phyloP scores from a whole-genome alignment of 1,284 basidiomycete genomes.

The Ceratobasidium sp. region DNA sequence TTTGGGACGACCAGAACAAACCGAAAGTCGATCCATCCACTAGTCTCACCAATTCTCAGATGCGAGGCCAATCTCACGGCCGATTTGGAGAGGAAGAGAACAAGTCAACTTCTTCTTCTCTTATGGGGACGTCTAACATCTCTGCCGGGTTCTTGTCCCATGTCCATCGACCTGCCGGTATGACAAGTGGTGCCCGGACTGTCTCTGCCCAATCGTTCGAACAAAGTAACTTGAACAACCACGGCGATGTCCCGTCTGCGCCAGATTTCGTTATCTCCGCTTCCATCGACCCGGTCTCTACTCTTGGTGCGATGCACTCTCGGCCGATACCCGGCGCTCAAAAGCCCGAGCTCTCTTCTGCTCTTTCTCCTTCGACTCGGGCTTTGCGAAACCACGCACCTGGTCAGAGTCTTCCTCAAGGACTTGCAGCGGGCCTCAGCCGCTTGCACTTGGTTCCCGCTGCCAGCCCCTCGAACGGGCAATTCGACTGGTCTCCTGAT shows the following conservation, averaged over 20 bases:
- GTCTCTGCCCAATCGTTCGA: conserved; percentile 36
- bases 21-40: conserved; percentile 17
- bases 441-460: conserved; percentile 71
- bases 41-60: conserved; percentile 14
- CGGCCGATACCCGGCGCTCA: conserved; percentile 36
- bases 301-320: conserved; percentile 36
- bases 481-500: conserved; percentile 43
- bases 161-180: conserved; percentile 19
- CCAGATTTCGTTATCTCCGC: conserved; percentile 36
- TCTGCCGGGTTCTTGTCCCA: conserved; percentile 35
- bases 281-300: conserved; percentile 35
- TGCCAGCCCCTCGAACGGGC: conserved; percentile 61
- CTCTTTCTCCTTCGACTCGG: conserved; percentile 69
- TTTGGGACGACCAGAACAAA: conserved; percentile 66
- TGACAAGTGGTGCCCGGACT: conserved; percentile 3
- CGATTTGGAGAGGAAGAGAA: conserved; percentile 34
- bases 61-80: conserved; percentile 22
- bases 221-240: not conserved
- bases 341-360: conserved; percentile 36
- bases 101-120: conserved; percentile 23
- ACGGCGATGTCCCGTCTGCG: conserved; percentile 15
- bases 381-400: conserved; percentile 82
- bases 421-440: conserved; percentile 85
- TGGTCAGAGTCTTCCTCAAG: conserved; percentile 87
- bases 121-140: conserved; percentile 38